Conservation (phyloP, 495 filamentous ascomycete genomes). For the Tuber aestivum region DNA sequence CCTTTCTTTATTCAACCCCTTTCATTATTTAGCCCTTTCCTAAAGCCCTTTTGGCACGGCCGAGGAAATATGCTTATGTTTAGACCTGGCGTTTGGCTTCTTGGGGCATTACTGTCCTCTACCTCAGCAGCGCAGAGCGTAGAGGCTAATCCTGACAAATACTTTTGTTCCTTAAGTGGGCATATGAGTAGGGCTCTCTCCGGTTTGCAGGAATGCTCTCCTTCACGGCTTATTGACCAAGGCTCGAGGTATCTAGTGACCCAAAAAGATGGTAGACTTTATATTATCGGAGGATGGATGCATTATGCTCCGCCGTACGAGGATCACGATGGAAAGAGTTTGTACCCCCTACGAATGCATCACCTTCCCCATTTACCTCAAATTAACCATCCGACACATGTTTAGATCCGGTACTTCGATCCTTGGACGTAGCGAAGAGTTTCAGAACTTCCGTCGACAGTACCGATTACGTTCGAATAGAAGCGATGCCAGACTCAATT, state of each 20-base stretch:
- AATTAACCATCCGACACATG: background rate
- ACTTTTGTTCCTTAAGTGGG: background rate
- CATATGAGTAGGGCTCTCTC: background rate
- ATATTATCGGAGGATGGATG: slow-evolving; percentile 8
- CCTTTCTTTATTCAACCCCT: background rate
- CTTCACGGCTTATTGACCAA: background rate
- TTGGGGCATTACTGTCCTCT: background rate
- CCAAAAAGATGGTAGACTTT: background rate
- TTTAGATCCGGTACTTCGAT: slow-evolving; percentile 6
- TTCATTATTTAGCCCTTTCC: background rate
- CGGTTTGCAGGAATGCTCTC: background rate
- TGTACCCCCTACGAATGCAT: no score
- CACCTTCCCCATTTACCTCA: background rate
- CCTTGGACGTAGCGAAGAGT: background rate
- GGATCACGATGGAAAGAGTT: slow-evolving; percentile 3
- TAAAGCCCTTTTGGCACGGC: background rate
- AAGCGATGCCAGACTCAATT: background rate
- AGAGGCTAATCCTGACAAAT: background rate
- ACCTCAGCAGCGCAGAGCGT: background rate
- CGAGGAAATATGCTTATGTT: background rate
- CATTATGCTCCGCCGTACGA: background rate
- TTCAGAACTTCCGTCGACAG: background rate
- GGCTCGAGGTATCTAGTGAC: background rate
- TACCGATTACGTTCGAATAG: background rate
- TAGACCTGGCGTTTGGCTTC: background rate